These are phyloP conservation scores for Auxenochlorella pyrenoidosa DNA, from an alignment of 139 green algal genomes.

Conservation along the genomic window DNA sequence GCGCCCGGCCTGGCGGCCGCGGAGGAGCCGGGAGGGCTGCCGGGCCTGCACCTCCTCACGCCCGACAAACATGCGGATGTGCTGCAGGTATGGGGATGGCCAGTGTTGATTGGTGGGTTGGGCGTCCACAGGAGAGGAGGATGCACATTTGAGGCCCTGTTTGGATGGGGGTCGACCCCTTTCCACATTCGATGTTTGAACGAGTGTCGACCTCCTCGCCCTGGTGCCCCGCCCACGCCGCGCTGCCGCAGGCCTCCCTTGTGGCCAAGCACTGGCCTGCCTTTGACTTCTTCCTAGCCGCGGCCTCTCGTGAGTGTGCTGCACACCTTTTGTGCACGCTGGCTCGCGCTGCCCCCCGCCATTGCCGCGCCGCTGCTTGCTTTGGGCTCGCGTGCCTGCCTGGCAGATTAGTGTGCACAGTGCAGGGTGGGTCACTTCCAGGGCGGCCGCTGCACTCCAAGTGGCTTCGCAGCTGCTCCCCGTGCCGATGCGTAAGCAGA, in stretches of 20 bases:
- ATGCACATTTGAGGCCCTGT: neutral
- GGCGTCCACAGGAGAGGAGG: no score
- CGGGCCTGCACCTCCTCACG: neutral
- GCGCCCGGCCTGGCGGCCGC: neutral
- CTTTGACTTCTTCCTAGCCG: conserved; percentile 26
- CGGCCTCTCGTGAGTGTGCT: neutral
- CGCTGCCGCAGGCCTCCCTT: neutral
- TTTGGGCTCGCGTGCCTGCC: neutral
- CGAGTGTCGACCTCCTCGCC: no score
- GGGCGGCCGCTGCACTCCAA: neutral
- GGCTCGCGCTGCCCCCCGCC: neutral
- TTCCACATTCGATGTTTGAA: no score
- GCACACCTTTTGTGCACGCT: neutral
- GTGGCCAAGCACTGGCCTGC: conserved; percentile 6
- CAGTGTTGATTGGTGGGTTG: neutral
- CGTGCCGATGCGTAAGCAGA: no score
- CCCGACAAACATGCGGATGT: conserved; percentile 20
- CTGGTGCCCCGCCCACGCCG: neutral
- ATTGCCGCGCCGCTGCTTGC: neutral
- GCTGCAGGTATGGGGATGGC: neutral
- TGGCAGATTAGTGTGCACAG: neutral
- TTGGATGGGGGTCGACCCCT: neutral
- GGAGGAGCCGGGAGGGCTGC: neutral
- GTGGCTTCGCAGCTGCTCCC: no score
- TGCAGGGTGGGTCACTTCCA: no score